Evolutionary conservation across 257 asterid genomes (phyloP).

Genomic region (Lithospermum erythrorhizon): DNA sequence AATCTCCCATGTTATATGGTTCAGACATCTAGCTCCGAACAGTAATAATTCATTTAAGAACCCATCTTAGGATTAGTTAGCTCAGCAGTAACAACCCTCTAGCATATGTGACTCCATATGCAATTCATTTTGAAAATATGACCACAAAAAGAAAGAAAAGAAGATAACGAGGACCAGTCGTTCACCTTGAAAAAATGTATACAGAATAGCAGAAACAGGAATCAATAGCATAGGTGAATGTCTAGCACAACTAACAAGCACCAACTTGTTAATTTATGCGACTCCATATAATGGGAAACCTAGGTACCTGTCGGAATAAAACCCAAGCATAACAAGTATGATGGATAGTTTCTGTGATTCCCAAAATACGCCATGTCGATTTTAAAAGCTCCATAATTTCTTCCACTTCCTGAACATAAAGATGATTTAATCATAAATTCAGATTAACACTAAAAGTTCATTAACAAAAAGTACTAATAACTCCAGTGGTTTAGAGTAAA

Average conservation of each 20-base stretch:
- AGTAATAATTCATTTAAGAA: too few relatives aligned
- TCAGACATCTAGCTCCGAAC: too few relatives aligned
- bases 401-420: conserved; percentile 76
- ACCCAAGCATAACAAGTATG: conserved; percentile 94
- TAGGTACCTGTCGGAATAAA: conserved; percentile 77
- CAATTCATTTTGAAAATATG: too few relatives aligned
- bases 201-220: too few relatives aligned
- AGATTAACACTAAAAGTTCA: neutral
- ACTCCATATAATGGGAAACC: neutral
- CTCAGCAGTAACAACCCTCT: too few relatives aligned
- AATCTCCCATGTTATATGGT: too few relatives aligned
- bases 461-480: too few relatives aligned
- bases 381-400: conserved; percentile 96
- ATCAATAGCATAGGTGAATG: neutral
- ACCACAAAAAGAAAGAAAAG: too few relatives aligned
- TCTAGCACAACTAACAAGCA: neutral
- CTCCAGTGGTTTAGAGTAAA: neutral
- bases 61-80: too few relatives aligned
- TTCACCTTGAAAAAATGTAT: too few relatives aligned
- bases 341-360: conserved; percentile 90
- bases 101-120: too few relatives aligned
- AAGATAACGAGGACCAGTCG: too few relatives aligned
- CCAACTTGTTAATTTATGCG: neutral
- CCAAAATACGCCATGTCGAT: conserved; percentile 89
- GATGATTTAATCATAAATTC: neutral